Evolutionary conservation across 208 protist species (phyloP).

Genomic region (Balamuthia mandrillaris): DNA sequence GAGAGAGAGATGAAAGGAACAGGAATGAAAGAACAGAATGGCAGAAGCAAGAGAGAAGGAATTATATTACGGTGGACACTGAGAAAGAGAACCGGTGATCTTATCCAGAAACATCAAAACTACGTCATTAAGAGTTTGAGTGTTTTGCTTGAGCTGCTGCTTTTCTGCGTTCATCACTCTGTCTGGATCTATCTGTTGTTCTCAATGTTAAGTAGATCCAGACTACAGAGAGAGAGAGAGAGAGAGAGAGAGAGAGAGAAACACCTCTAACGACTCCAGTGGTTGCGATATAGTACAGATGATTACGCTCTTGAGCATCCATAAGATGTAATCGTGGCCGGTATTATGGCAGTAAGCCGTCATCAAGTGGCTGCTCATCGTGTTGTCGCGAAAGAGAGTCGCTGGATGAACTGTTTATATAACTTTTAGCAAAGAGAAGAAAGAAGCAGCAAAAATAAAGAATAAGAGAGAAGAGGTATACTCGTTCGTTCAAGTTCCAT

Average conservation of each 20-base stretch:
- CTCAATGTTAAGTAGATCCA: too few relatives aligned
- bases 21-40: too few relatives aligned
- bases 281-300: not conserved
- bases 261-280: not conserved
- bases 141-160: not conserved
- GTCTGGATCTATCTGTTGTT: not conserved
- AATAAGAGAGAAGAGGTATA: not conserved
- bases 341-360: not conserved
- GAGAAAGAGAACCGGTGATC: not conserved
- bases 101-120: not conserved
- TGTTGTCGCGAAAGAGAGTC: conserved; percentile 25
- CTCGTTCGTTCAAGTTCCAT: not conserved
- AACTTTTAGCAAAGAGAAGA: not conserved
- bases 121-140: not conserved
- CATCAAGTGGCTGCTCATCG: not conserved
- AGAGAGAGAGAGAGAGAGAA: not conserved
- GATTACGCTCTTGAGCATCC: not conserved
- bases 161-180: not conserved
- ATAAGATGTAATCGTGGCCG: not conserved
- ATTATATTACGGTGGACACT: too few relatives aligned
- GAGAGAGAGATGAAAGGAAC: too few relatives aligned
- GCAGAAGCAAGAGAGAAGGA: too few relatives aligned
- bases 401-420: not conserved
- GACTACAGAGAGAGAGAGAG: not conserved
- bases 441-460: not conserved